Evolutionary conservation across 176 grass and related monocot species (phyloP).

Genomic region (Oryza officinalis): DNA sequence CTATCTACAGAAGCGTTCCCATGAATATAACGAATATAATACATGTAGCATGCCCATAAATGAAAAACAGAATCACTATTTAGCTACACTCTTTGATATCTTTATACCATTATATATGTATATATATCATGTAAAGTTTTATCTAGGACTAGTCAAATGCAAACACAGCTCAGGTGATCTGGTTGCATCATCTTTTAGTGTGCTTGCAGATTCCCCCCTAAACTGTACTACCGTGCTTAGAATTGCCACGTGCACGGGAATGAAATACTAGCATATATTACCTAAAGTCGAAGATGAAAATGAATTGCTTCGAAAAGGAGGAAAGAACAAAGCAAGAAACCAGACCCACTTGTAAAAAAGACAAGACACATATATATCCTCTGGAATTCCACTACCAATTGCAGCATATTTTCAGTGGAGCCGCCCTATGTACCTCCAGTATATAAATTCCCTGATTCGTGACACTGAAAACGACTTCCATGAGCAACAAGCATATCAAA

Average conservation of each 20-base stretch:
- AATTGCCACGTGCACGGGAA: constrained; percentile 29
- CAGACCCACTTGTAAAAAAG: constrained; percentile 38
- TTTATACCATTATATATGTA: not conserved
- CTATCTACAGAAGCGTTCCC: not conserved
- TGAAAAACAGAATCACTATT: not conserved
- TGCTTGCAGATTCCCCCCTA: not conserved
- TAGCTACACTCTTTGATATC: not conserved
- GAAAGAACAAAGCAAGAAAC: constrained; percentile 49
- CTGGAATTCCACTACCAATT: constrained; percentile 29
- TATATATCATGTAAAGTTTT: constrained; percentile 13
- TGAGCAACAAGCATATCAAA: constrained; percentile 31
- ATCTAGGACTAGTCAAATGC: constrained; percentile 20
- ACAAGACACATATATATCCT: not conserved
- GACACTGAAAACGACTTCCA: constrained; percentile 38
- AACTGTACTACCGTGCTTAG: not conserved
- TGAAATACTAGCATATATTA: not conserved
- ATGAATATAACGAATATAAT: not conserved
- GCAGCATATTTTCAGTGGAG: constrained; percentile 37
- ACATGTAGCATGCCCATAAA: not conserved
- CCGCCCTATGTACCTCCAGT: not conserved
- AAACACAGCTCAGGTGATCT: constrained; percentile 25
- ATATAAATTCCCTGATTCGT: constrained; percentile 23
- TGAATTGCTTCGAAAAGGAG: constrained; percentile 41
- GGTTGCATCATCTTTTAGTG: constrained; percentile 8
- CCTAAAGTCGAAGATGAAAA: constrained; percentile 35